Conservation (phyloP, 805 yeast species). For the Candida qinlingensis region DNA sequence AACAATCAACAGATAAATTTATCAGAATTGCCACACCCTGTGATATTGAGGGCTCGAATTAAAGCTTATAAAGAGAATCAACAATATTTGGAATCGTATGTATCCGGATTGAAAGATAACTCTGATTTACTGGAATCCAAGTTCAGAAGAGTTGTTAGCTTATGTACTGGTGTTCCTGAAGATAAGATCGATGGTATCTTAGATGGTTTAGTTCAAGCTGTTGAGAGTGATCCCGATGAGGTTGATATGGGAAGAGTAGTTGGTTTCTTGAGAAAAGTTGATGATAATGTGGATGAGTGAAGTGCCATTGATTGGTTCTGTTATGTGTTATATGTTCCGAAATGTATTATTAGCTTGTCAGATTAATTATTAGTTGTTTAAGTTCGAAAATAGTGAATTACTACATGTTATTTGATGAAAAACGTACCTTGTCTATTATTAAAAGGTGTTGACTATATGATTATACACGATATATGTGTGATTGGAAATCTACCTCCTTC, state of each 20-base stretch:
- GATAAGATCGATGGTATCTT: conserved; percentile 74
- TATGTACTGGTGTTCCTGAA: conserved; percentile 85
- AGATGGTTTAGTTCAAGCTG: conserved; percentile 84
- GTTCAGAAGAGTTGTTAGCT: conserved; percentile 81
- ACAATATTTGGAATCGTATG: conserved; percentile 43
- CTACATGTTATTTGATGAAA: background rate
- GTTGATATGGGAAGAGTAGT: conserved; percentile 53
- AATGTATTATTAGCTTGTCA: background rate
- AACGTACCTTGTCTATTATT: background rate
- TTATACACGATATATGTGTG: background rate
- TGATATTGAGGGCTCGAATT: conserved; percentile 67
- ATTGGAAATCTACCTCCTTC: background rate
- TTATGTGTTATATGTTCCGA: background rate
- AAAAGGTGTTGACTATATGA: background rate
- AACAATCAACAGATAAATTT: conserved; percentile 19
- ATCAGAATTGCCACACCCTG: conserved; percentile 29
- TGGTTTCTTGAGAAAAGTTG: conserved; percentile 49
- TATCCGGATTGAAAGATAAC: conserved; percentile 46
- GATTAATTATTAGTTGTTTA: no score
- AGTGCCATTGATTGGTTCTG: background rate
- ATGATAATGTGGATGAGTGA: conserved; percentile 20
- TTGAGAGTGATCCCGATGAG: conserved; percentile 77
- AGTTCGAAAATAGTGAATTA: no score
- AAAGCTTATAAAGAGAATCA: conserved; percentile 76
- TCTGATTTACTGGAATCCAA: conserved; percentile 61